Evolutionary conservation across 1,139 yeast genomes (phyloP).

Genomic region (Nakaseomyces delphensis): DNA sequence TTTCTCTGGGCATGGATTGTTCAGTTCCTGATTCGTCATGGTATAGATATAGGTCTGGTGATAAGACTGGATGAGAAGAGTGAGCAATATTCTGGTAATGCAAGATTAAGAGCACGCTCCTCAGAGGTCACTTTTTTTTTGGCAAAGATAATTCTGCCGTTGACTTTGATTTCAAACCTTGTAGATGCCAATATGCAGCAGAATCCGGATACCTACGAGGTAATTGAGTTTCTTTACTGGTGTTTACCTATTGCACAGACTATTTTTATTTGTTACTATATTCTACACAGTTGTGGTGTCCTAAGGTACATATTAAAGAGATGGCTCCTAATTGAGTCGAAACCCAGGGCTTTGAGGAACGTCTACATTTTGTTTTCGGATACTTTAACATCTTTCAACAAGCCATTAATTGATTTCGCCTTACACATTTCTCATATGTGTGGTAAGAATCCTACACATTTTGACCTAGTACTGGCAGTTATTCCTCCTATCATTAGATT

Average conservation of each 20-base stretch:
- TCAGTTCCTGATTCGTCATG: conserved; percentile 29
- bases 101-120: background rate
- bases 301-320: conserved; percentile 33
- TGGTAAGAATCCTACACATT: conserved; percentile 16
- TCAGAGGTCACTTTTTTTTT: conserved; percentile 18
- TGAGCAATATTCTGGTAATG: background rate
- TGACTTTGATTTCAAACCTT: conserved; percentile 1
- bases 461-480: conserved; percentile 36
- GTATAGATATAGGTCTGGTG: conserved; percentile 33
- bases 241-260: conserved; percentile 34
- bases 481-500: conserved; percentile 66
- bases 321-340: conserved; percentile 47
- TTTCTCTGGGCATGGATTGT: conserved; percentile 45
- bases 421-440: conserved; percentile 37
- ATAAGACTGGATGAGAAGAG: background rate
- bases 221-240: conserved; percentile 14
- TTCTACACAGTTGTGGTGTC: conserved; percentile 35
- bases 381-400: conserved; percentile 68
- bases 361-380: conserved; percentile 78
- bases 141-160: conserved; percentile 23
- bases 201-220: background rate
- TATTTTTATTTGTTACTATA: conserved; percentile 21
- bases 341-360: conserved; percentile 57
- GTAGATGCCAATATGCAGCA: background rate
- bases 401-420: conserved; percentile 63